These are phyloP conservation scores for Amaranthus palmeri DNA, from an alignment of 148 eudicot genomes.

Conservation along the genomic window DNA sequence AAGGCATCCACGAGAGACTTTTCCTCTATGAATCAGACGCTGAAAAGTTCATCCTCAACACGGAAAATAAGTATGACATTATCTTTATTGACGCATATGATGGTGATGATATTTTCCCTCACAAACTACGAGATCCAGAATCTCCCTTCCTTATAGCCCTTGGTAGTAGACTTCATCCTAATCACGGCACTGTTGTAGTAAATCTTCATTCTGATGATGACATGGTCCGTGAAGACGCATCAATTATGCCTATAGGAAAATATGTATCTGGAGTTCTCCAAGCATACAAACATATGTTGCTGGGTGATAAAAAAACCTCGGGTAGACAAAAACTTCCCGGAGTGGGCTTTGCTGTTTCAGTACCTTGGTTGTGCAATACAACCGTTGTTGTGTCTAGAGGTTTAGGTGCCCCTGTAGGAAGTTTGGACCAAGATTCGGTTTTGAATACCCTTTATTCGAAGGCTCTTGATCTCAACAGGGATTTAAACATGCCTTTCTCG, in stretches of 20 bases:
- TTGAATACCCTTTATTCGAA: constrained; percentile 38
- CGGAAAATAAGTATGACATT: constrained; percentile 51
- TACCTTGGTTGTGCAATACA: constrained; percentile 82
- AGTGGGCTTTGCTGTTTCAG: constrained; percentile 54
- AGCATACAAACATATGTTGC: constrained; percentile 56
- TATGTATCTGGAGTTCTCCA: constrained; percentile 55
- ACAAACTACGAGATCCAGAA: constrained; percentile 75
- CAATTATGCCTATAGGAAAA: constrained; percentile 57
- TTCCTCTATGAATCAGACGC: constrained; percentile 76
- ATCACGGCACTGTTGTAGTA: constrained; percentile 92
- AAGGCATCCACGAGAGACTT: constrained; percentile 89
- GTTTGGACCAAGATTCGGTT: constrained; percentile 34
- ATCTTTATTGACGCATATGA: constrained; percentile 90
- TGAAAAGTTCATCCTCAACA: constrained; percentile 60
- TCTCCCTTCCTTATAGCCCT: constrained; percentile 74
- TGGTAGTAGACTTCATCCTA: constrained; percentile 56
- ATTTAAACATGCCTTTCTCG: constrained; percentile 60
- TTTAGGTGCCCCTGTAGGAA: constrained; percentile 26
- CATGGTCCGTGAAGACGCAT: constrained; percentile 19
- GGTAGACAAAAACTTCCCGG: constrained; percentile 30
- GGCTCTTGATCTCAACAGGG: constrained; percentile 48
- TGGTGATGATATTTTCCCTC: constrained; percentile 82
- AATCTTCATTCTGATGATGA: constrained; percentile 83
- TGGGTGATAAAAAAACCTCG: constrained; percentile 24
- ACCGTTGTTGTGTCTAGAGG: constrained; percentile 73